These are phyloP conservation scores for Fraxinus sp. DNA, from an alignment of 305 asterid species.

Conservation along the genomic window DNA sequence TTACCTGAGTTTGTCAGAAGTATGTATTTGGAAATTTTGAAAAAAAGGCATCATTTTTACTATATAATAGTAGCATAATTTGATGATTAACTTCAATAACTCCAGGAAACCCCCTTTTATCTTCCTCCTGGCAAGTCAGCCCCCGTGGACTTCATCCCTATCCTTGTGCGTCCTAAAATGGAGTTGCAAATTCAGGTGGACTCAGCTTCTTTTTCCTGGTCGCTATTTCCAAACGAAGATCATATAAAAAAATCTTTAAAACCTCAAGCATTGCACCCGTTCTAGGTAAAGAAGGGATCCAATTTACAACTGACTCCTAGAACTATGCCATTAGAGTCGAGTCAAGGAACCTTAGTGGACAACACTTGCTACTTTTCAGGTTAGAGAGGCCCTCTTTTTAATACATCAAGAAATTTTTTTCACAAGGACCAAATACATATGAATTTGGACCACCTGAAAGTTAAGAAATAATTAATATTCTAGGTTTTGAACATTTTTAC, in stretches of 20 bases:
- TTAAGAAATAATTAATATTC: background rate
- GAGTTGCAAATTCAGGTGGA: background rate
- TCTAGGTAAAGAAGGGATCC: background rate
- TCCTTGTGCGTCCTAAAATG: background rate
- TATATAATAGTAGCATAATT: background rate
- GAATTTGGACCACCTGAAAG: background rate
- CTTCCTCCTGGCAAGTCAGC: background rate
- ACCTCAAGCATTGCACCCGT: background rate
- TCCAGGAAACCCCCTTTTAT: background rate
- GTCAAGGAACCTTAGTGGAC: background rate
- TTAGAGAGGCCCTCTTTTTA: background rate
- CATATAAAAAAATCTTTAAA: background rate
- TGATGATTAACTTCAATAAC: background rate
- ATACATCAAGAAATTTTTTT: background rate
- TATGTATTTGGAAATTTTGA: background rate
- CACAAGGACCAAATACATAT: background rate
- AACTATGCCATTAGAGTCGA: background rate
- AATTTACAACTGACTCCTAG: background rate
- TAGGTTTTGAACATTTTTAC: background rate
- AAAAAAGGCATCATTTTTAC: background rate
- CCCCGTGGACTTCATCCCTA: background rate
- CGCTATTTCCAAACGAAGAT: background rate
- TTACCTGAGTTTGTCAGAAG: background rate
- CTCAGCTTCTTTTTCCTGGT: background rate
- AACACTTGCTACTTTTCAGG: background rate